Evolutionary conservation across 2,329 filamentous ascomycete species (phyloP), one percentile per base, ranked within the genome.

Genomic region (Aspergillus pseudoglaucus): DNA sequence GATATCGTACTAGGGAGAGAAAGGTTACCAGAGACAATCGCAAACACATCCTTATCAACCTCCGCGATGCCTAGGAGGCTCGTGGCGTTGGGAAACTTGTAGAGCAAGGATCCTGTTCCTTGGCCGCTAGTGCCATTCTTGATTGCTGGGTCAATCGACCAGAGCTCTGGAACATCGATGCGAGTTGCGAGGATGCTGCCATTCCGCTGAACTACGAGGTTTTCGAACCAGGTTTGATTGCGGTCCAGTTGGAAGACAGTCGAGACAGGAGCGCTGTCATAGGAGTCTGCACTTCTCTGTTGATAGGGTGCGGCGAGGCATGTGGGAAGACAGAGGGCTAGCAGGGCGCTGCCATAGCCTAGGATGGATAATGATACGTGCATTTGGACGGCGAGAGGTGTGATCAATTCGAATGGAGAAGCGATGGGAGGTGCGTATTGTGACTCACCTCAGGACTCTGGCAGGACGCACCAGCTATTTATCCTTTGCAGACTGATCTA

Each of bases 171-270:
- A 7, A 32, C 42, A 18, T 52, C 50, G 12, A 47, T 41, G 20
- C 50, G 40, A 3, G 50, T 52, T 1, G 37, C 44, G 4, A 52
- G 47, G 6, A 52, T 9, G 23, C 15, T 35, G 3, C 47, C 38
- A 35, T 45, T 37, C 15, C 18, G 27, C 10, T 45, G 47, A 7
- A 45, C 42, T 3, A 45, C 45, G 14, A 52, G 23, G 7, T 49
- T 49, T 17, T 52, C 50, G 23, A 52, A 38, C 50, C 50, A 52
- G n/a, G 47, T 49, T 2, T 42, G 42, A 30, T 47, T 49, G 6
- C 7, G 22, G 5, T 20, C 15, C 18, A 47, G 43, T 20, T 52
- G 50, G 30, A 49, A 44, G 23, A 42, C 40, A 6, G 14, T 42
- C 7, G 40, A 42, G 4, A 27, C 40, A 3, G 25, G 10, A 2